Conservation (phyloP, 2,329 filamentous ascomycete species). For the Biscogniauxia mediterranea region DNA sequence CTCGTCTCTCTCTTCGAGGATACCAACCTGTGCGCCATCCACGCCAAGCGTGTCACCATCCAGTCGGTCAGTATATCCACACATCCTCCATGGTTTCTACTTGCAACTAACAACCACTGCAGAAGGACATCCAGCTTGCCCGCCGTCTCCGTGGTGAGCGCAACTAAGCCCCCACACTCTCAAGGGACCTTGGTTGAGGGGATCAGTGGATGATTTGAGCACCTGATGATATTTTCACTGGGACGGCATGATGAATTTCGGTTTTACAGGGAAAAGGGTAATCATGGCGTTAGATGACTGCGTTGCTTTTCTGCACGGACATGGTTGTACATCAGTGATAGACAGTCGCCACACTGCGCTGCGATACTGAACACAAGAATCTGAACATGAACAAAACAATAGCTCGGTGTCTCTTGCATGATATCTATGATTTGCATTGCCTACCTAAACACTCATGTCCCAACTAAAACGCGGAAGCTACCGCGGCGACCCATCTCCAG, state of each 20-base stretch:
- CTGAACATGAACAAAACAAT: constrained; percentile 30
- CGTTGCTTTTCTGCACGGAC: constrained; percentile 36
- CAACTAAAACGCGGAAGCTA: no score
- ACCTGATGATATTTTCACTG: constrained; percentile 39
- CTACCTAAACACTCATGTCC: no score
- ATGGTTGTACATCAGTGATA: constrained; percentile 44
- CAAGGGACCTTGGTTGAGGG: constrained; percentile 23
- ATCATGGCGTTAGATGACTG: constrained; percentile 41
- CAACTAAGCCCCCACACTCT: constrained; percentile 56
- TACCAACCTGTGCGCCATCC: constrained; percentile 97
- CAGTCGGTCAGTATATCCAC: constrained; percentile 56
- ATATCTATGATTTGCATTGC: no score
- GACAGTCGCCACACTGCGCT: constrained; percentile 27
- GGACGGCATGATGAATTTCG: constrained; percentile 41
- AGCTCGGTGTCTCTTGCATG: no score
- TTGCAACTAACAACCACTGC: constrained; percentile 41
- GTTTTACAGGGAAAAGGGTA: constrained; percentile 39
- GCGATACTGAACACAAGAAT: constrained; percentile 37
- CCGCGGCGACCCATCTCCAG: no score
- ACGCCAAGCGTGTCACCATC: constrained; percentile 99
- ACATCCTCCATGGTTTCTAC: no score
- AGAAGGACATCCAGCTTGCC: constrained; percentile 95
- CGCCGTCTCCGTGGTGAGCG: constrained; percentile 92
- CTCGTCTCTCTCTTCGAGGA: constrained; percentile 98
- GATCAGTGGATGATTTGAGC: constrained; percentile 30